These are phyloP conservation scores for Westerdykella aurantiaca DNA, from an alignment of 2,329 filamentous ascomycete species.

Conservation along the genomic window DNA sequence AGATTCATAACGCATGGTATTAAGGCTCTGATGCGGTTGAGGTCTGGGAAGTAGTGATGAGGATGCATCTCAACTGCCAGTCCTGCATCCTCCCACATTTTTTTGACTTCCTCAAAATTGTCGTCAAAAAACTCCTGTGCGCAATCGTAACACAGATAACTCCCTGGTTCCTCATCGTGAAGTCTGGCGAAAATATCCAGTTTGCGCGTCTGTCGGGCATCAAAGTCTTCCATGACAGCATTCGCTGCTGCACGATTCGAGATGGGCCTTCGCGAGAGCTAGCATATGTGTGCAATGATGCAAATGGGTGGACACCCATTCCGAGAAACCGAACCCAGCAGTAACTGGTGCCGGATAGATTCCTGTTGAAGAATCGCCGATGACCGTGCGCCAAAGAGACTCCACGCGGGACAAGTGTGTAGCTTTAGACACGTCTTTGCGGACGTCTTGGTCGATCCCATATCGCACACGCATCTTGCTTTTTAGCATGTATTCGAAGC, in stretches of 20 bases:
- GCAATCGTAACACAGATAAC: neutral
- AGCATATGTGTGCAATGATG: neutral
- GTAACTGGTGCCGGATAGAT: neutral
- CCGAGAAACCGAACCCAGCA: neutral
- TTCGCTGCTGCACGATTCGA: no score
- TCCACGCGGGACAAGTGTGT: neutral
- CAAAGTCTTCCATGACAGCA: no score
- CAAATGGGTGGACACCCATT: neutral
- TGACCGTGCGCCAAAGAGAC: neutral
- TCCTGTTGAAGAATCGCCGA: neutral
- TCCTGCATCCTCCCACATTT: neutral
- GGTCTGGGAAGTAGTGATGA: neutral
- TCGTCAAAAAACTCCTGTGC: neutral
- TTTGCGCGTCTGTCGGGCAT: neutral
- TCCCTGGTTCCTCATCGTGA: neutral
- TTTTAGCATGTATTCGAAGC: no score
- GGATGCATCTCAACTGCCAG: neutral
- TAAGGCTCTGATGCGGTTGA: neutral
- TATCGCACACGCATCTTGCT: no score
- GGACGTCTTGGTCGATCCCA: neutral
- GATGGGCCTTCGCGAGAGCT: no score
- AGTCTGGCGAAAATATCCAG: neutral
- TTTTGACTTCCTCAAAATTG: neutral
- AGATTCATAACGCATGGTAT: neutral
- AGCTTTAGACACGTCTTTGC: neutral